Evolutionary conservation across 2,329 filamentous ascomycete species (phyloP).

Genomic region (Pseudogymnoascus sp.): DNA sequence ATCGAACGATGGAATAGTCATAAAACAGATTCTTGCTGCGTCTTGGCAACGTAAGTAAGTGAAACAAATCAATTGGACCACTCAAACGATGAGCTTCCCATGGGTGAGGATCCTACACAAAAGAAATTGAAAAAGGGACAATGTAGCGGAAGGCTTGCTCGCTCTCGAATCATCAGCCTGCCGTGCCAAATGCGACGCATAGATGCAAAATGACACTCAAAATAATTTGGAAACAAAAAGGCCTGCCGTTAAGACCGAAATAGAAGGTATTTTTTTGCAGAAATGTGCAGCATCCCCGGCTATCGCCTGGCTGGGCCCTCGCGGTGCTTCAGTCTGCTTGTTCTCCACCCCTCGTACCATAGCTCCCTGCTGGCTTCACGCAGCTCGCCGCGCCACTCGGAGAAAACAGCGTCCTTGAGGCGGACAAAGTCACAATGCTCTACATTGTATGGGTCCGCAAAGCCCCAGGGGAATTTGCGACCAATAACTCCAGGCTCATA

Average conservation of each 20-base stretch:
- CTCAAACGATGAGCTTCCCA: background rate
- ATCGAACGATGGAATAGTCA: slow-evolving; percentile 5
- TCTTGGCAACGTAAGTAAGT: slow-evolving; percentile 7
- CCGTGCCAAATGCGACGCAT: slow-evolving; percentile 5
- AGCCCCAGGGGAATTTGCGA: slow-evolving; percentile 91
- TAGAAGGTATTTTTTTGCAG: background rate
- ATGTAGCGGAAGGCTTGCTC: slow-evolving; percentile 7
- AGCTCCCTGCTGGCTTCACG: slow-evolving; percentile 83
- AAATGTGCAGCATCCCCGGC: background rate
- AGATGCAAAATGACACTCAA: slow-evolving; percentile 5
- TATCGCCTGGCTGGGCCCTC: background rate
- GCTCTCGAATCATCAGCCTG: slow-evolving; percentile 1
- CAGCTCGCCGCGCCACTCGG: slow-evolving; percentile 85
- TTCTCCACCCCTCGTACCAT: slow-evolving; percentile 97
- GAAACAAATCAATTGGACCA: slow-evolving; percentile 7
- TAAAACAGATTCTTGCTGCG: slow-evolving; percentile 8
- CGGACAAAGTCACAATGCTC: slow-evolving; percentile 90
- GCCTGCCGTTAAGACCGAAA: slow-evolving; percentile 4
- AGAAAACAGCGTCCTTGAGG: slow-evolving; percentile 86
- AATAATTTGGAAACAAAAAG: slow-evolving; percentile 9
- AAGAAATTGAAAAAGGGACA: slow-evolving; percentile 1
- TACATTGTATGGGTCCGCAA: slow-evolving; percentile 85
- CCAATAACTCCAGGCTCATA: slow-evolving; percentile 77
- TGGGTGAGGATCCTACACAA: background rate
- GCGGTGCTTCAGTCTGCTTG: slow-evolving; percentile 48